phyloP scores from a whole-genome alignment of 306 rosid genomes.

The Lathyrus aphaca region DNA sequence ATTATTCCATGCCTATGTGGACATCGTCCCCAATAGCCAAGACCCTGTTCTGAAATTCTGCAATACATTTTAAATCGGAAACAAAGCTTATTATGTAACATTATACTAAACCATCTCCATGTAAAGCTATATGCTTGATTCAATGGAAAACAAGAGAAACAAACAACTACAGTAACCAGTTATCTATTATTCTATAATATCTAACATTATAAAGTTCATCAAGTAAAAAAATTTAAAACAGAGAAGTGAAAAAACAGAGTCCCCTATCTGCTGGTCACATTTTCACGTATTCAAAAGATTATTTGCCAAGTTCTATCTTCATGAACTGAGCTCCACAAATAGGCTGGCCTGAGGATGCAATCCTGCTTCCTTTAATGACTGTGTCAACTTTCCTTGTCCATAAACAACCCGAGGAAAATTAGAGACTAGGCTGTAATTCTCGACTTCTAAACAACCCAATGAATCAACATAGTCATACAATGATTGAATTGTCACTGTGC shows the following conservation, averaged over 20 bases:
- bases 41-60: neutral
- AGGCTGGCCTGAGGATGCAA: slow-evolving; percentile 83
- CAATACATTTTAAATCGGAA: slow-evolving; percentile 2
- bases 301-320: slow-evolving; percentile 35
- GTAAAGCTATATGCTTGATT: slow-evolving; percentile 42
- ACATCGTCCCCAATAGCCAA: slow-evolving; percentile 1
- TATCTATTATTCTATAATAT: slow-evolving; percentile 42
- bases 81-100: slow-evolving; percentile 20
- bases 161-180: slow-evolving; percentile 34
- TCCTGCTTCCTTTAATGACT: slow-evolving; percentile 88
- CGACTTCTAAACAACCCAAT: slow-evolving; percentile 70
- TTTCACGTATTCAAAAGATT: slow-evolving; percentile 29
- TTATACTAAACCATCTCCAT: slow-evolving; percentile 41
- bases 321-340: slow-evolving; percentile 52
- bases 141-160: slow-evolving; percentile 35
- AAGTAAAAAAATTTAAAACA: slow-evolving; percentile 21
- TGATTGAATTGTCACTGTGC: slow-evolving; percentile 66
- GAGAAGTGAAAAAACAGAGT: slow-evolving; percentile 26
- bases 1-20: neutral
- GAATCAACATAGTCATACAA: slow-evolving; percentile 92
- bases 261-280: slow-evolving; percentile 39
- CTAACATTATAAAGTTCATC: slow-evolving; percentile 35
- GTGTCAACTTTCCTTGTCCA: slow-evolving; percentile 63
- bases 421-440: slow-evolving; percentile 77
- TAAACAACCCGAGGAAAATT: slow-evolving; percentile 87